phyloP scores from a whole-genome alignment of 202 grass and related monocot species.

The Saccharum hybrid region DNA sequence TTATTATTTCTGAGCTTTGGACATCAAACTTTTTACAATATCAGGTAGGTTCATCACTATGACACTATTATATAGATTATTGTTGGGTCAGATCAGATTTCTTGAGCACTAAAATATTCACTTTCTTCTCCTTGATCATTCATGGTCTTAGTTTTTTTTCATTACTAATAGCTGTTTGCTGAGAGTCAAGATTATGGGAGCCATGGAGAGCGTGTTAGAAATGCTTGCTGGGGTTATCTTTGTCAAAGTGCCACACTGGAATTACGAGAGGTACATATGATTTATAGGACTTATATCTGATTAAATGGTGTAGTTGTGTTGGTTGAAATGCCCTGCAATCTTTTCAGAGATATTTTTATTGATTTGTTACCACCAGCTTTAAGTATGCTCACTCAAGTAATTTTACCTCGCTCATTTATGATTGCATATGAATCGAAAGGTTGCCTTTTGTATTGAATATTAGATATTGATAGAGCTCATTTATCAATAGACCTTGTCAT shows the following conservation, averaged over 20 bases:
- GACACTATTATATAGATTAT: background rate
- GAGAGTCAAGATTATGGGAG: slow-evolving; percentile 98
- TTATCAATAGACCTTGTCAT: slow-evolving; percentile 4
- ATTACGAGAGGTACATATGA: slow-evolving; percentile 66
- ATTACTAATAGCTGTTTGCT: slow-evolving; percentile 74
- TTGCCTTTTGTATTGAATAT: background rate
- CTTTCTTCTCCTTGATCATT: slow-evolving; percentile 11
- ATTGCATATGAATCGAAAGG: slow-evolving; percentile 19
- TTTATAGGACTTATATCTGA: background rate
- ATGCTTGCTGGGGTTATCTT: slow-evolving; percentile 99
- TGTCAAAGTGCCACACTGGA: slow-evolving; percentile 97
- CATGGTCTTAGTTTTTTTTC: background rate
- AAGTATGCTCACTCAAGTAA: background rate
- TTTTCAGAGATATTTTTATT: slow-evolving; percentile 3
- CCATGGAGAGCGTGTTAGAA: slow-evolving; percentile 91
- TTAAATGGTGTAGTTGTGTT: too few relatives aligned
- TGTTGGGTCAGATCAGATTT: background rate
- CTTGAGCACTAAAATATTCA: slow-evolving; percentile 3
- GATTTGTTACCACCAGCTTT: slow-evolving; percentile 12
- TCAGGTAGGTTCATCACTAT: slow-evolving; percentile 59
- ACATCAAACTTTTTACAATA: slow-evolving; percentile 94
- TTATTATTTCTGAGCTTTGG: slow-evolving; percentile 97
- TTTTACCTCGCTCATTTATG: background rate
- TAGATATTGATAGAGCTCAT: slow-evolving; percentile 32
- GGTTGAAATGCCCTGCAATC: background rate